Base-by-base conservation (phyloP, 129 eudicot species). In the Erigeron canadensis region DNA sequence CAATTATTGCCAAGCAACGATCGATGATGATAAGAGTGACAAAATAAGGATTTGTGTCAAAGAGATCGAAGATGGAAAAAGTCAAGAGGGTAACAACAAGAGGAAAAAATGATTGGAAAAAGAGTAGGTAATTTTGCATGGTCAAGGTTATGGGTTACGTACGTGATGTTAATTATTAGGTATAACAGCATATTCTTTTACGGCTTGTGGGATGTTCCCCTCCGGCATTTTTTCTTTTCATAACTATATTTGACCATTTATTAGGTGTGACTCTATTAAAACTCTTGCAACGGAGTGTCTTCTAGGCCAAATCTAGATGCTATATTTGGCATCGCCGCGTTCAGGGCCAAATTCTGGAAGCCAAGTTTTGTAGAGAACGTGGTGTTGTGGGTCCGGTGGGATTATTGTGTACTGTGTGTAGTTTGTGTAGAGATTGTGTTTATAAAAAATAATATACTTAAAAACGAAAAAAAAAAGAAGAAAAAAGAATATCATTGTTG, bases 111-210 rank as follows among this genome's bases (percentile, higher is more conserved):
- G 75, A 76, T 76, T 58, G 75, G 10, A 71, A n/a, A 63, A 7
- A 40, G 47, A 78, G 77, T 78, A 63, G 82, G 82, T 78, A 5
- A 53, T 63, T 77, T 71, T 78, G 82, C 82, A 78, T 78, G 82
- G 82, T 72, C 72, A 43, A 63, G 54, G 68, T 71, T 70, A 78
- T 34, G 67, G 43, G 72, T 41, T 78, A 77, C 67, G 67, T 78
- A 77, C 67, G 67, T 78, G 68, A 45, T 63, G 73, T 71, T n/a
- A n/a, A n/a, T n/a, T n/a, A n/a, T n/a, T 78, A 78, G 82, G 82
- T 78, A n/a, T n/a, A 41, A 41, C 10, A 28, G 34, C 68, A 43
- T 71, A 73, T 41, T 78, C 22, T 70, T 70, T 54, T 70, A 70
- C 45, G 41, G 72, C 67, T 48, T 71, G 16, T 15, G 58, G 53